Percentiles rank a stretch among this genome's conserved stretches.
phyloP scores from a whole-genome alignment of 1,284 basidiomycete genomes.

The Taiwanofungus camphoratus region DNA sequence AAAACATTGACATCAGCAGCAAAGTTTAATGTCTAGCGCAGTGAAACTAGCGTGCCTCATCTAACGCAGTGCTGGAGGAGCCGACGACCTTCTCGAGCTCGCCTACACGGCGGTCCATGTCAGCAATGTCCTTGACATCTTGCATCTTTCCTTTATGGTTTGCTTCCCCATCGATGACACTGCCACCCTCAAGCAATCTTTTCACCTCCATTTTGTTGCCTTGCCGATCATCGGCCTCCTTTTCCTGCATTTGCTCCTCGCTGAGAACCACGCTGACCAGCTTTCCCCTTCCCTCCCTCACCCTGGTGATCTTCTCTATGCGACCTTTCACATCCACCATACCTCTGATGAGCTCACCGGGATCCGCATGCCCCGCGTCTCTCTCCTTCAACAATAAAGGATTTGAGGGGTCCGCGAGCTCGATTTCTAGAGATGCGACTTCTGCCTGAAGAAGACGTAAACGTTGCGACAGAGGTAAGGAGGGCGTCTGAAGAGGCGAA shows the following conservation, averaged over 20 bases:
- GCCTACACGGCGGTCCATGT: slow-evolving; percentile 76
- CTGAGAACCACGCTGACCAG: slow-evolving; percentile 59
- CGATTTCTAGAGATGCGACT: slow-evolving; percentile 57
- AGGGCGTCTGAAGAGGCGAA: slow-evolving; percentile 19
- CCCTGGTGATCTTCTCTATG: slow-evolving; percentile 60
- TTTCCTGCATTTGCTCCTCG: slow-evolving; percentile 23
- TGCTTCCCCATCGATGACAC: slow-evolving; percentile 16
- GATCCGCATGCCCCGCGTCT: slow-evolving; percentile 57
- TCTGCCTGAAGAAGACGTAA: slow-evolving; percentile 59
- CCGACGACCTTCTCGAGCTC: slow-evolving; percentile 79
- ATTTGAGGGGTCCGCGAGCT: slow-evolving; percentile 65
- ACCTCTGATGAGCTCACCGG: slow-evolving; percentile 70
- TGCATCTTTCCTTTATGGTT: slow-evolving; percentile 19
- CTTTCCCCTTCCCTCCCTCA: slow-evolving; percentile 57
- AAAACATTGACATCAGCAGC: slow-evolving; percentile 1
- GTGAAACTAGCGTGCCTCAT: slow-evolving; percentile 49
- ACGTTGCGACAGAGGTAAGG: slow-evolving; percentile 50
- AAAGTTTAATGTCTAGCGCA: not conserved
- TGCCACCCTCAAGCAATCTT: slow-evolving; percentile 12
- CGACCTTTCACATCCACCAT: slow-evolving; percentile 67
- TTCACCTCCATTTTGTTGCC: slow-evolving; percentile 11
- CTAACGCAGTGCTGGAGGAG: slow-evolving; percentile 60
- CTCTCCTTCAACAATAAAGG: slow-evolving; percentile 48
- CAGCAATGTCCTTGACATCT: slow-evolving; percentile 46
- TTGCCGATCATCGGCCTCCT: slow-evolving; percentile 12